phyloP scores from a whole-genome alignment of 2,329 filamentous ascomycete genomes.

The Rutstroemia sp. region DNA sequence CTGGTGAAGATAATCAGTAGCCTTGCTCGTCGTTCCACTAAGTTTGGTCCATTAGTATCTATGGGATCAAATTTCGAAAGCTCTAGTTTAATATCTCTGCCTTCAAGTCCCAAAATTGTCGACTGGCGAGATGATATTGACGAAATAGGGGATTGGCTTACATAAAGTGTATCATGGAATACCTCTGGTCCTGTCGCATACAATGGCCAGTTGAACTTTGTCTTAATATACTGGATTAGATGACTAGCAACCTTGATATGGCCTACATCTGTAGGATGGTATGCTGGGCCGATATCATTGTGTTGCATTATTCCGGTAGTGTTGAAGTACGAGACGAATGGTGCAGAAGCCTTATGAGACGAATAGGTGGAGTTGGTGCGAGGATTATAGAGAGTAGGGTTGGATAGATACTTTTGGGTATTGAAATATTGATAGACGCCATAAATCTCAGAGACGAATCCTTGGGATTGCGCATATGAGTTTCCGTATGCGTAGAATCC shows the following conservation, averaged over 20 bases:
- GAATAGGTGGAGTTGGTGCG: constrained; percentile 32
- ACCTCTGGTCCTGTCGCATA: constrained; percentile 48
- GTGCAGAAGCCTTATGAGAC: constrained; percentile 24
- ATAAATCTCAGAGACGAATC: constrained; percentile 43
- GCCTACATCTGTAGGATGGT: constrained; percentile 53
- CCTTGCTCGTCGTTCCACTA: constrained; percentile 3
- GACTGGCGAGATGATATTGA: too few species aligned
- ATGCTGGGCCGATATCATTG: constrained; percentile 51
- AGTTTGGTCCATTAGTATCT: not conserved
- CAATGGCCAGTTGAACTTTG: constrained; percentile 49
- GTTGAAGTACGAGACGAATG: constrained; percentile 55
- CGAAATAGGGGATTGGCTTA: not conserved
- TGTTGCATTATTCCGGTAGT: constrained; percentile 53
- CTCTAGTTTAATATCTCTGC: too few species aligned
- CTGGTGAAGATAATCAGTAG: not conserved
- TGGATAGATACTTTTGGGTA: constrained; percentile 34
- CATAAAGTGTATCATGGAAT: constrained; percentile 40
- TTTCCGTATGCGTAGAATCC: constrained; percentile 45
- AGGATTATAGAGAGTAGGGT: constrained; percentile 35
- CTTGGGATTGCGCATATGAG: constrained; percentile 39
- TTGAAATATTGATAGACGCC: constrained; percentile 46
- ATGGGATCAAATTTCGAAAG: not conserved
- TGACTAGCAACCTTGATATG: constrained; percentile 55
- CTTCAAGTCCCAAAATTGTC: too few species aligned
- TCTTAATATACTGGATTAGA: constrained; percentile 47